Percentiles rank a stretch among this genome's conserved stretches.
Evolutionary conservation across 179 eudicot genomes (phyloP).

Genomic region (Silene vulgaris): DNA sequence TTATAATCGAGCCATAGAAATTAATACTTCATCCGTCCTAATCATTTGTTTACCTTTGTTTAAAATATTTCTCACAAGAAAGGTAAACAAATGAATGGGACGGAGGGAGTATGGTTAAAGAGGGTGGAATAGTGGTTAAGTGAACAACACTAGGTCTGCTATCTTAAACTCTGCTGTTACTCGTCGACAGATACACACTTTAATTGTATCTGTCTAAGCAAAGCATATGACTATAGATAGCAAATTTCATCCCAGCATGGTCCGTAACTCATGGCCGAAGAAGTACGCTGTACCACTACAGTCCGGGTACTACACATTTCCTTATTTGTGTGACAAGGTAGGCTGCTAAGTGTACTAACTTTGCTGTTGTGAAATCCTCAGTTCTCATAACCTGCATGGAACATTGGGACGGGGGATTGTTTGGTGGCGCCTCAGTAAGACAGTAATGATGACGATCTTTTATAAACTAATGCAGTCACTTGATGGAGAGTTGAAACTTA

Average conservation of each 20-base stretch:
- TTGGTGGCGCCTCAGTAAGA: too few species aligned
- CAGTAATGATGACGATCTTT: too few species aligned
- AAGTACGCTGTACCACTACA: neutral
- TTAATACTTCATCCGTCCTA: too few species aligned
- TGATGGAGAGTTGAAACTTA: too few species aligned
- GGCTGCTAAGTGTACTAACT: neutral
- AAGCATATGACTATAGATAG: neutral
- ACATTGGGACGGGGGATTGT: neutral
- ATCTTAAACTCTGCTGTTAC: conserved; percentile 71
- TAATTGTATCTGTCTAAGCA: conserved; percentile 7
- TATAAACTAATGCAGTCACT: too few species aligned
- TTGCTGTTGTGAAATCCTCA: neutral
- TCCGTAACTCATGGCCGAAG: neutral
- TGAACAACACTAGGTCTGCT: conserved; percentile 27
- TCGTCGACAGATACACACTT: conserved; percentile 73
- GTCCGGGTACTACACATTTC: neutral
- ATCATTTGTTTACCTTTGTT: too few species aligned
- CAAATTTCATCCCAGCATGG: neutral
- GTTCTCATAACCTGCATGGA: neutral
- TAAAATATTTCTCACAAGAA: too few species aligned
- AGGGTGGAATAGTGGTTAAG: too few species aligned
- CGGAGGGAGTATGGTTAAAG: too few species aligned
- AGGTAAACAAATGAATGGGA: too few species aligned
- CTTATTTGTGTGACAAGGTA: neutral
- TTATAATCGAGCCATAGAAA: too few species aligned